phyloP scores from a whole-genome alignment of 495 filamentous ascomycete species.

The Talaromyces nanjingensis region DNA sequence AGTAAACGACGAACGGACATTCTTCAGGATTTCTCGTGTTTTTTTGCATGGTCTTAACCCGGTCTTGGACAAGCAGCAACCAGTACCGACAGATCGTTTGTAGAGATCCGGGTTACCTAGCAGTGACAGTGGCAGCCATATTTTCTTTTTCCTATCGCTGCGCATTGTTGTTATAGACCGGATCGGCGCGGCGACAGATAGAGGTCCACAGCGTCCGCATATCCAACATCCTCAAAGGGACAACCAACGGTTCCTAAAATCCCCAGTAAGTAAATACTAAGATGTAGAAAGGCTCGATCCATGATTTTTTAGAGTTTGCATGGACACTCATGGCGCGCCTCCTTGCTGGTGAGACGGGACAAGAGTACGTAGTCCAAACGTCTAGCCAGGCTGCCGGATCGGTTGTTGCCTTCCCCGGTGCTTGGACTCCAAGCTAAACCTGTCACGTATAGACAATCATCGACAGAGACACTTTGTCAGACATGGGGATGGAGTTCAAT shows the following conservation, averaged over 20 bases:
- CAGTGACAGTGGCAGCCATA: neutral
- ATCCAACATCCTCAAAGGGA: neutral
- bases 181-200: neutral
- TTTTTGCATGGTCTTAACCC: neutral
- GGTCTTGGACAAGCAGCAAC: neutral
- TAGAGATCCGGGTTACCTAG: neutral
- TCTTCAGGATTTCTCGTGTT: neutral
- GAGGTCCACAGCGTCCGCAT: neutral
- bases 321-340: conserved; percentile 8
- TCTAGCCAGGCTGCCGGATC: neutral
- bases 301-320: conserved; percentile 6
- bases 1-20: neutral
- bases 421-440: neutral
- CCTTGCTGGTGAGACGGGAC: conserved; percentile 2
- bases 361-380: neutral
- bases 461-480: neutral
- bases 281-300: neutral
- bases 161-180: neutral
- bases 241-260: neutral
- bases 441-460: neutral
- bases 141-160: neutral
- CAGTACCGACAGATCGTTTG: neutral
- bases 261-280: neutral
- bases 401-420: conserved; percentile 3
- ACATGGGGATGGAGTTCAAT: neutral